Percentiles rank a stretch among this genome's conserved stretches.
Evolutionary conservation across 192 early-diverging fungal genomes (phyloP).

Genomic region (Gigaspora rosea): DNA sequence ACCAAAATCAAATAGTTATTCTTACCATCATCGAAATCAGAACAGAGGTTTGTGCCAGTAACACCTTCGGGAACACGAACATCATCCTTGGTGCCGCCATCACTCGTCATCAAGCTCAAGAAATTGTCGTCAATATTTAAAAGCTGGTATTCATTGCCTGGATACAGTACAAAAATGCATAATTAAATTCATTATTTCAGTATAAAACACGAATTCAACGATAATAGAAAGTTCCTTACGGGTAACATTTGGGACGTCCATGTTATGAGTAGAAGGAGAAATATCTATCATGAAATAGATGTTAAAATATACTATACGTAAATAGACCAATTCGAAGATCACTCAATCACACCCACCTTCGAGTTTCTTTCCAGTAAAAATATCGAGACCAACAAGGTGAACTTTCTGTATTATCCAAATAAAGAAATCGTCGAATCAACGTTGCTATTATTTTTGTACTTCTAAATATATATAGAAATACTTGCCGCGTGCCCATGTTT

Average conservation of each 20-base stretch:
- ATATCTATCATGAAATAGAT: conserved; percentile 61
- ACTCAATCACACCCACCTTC: conserved; percentile 53
- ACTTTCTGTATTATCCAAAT: conserved; percentile 70
- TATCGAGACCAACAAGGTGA: conserved; percentile 89
- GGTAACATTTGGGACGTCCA: conserved; percentile 96
- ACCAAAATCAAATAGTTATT: conserved; percentile 31
- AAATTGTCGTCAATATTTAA: conserved; percentile 89
- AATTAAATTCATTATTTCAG: not conserved
- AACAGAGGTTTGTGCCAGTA: conserved; percentile 71
- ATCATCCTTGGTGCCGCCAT: conserved; percentile 91
- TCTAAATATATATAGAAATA: not conserved
- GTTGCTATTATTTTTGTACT: not conserved
- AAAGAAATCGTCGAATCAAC: not conserved
- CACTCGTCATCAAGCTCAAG: conserved; percentile 80
- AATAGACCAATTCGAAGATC: not conserved
- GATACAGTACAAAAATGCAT: not conserved
- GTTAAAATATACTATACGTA: not conserved
- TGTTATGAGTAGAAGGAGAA: conserved; percentile 99
- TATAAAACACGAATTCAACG: not conserved
- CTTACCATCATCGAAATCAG: conserved; percentile 68
- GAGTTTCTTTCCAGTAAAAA: conserved; percentile 98
- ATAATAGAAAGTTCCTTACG: conserved; percentile 47
- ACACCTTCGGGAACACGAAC: conserved; percentile 90
- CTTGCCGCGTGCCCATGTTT: conserved; percentile 97
- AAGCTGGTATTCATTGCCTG: conserved; percentile 71